Percentiles rank a stretch among this genome's conserved stretches.
Conservation (phyloP, 352 stramenopile species). For the Phytopythium chamaehyphon region DNA sequence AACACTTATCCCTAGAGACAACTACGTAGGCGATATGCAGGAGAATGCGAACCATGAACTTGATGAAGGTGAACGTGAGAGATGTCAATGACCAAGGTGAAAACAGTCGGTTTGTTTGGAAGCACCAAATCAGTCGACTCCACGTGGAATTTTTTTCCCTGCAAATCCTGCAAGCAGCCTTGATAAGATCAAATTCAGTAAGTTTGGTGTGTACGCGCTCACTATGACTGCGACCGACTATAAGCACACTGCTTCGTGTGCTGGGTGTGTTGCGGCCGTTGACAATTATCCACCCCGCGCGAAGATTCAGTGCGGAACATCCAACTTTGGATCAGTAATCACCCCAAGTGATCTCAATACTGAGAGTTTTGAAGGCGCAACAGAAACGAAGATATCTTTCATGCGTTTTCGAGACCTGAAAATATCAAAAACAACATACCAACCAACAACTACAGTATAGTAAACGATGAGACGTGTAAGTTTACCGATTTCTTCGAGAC, state of each 20-base stretch:
- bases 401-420: no score
- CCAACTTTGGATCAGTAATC: not conserved
- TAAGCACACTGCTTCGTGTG: conserved; percentile 6
- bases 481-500: not conserved
- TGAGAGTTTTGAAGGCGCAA: not conserved
- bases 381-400: not conserved
- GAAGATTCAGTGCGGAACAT: not conserved
- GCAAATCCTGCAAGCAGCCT: conserved; percentile 4
- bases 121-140: not conserved
- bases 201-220: conserved; percentile 18
- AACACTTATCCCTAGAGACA: conserved; percentile 11
- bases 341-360: not conserved
- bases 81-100: conserved; percentile 8
- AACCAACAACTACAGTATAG: no score
- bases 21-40: conserved; percentile 13
- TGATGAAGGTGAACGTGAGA: not conserved
- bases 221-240: conserved; percentile 22
- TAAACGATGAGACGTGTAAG: not conserved
- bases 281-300: conserved; percentile 12
- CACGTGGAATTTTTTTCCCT: conserved; percentile 6
- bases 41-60: conserved; percentile 10
- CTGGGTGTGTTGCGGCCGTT: conserved; percentile 17
- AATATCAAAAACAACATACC: no score
- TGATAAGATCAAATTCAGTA: conserved; percentile 12
- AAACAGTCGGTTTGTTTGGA: not conserved